A percentile compares a stretch with the other conserved stretches of the same genome.
phyloP scores from a whole-genome alignment of 2,329 filamentous ascomycete species.

The Pseudogymnoascus destructans region DNA sequence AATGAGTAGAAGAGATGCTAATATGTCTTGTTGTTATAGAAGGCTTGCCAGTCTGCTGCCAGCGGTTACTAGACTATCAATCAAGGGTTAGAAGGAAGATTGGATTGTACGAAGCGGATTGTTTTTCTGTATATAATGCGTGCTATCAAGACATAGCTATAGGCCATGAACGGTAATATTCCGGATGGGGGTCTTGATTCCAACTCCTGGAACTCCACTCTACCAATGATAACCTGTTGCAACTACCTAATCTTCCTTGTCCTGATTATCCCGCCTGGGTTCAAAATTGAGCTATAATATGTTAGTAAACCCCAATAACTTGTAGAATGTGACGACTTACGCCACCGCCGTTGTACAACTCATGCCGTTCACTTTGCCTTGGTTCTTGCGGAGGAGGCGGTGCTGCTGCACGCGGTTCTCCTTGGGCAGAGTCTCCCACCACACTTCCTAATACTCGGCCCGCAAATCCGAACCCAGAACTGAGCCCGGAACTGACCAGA shows the following conservation, averaged over 20 bases:
- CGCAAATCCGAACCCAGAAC: constrained; percentile 30
- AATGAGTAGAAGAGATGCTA: constrained; percentile 19
- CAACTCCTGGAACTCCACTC: constrained; percentile 6
- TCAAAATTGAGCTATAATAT: constrained; percentile 15
- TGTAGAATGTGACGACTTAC: background rate
- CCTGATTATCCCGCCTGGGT: constrained; percentile 13
- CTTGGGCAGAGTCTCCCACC: background rate
- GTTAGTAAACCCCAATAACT: constrained; percentile 1
- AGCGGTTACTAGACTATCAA: constrained; percentile 46
- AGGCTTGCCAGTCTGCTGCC: constrained; percentile 71
- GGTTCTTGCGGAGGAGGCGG: constrained; percentile 22
- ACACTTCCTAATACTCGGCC: constrained; percentile 32
- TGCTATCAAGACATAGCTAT: constrained; percentile 8
- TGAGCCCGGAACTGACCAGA: constrained; percentile 31
- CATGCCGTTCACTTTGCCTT: background rate
- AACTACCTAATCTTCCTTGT: constrained; percentile 9
- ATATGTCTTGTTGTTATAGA: constrained; percentile 32
- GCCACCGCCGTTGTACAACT: constrained; percentile 10
- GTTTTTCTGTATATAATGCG: constrained; percentile 7
- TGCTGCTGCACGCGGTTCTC: background rate
- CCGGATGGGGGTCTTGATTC: constrained; percentile 7
- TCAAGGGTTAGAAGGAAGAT: background rate
- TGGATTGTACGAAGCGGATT: background rate
- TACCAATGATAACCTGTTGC: constrained; percentile 7
- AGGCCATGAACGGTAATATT: constrained; percentile 6